Conservation (phyloP, 2,329 filamentous ascomycete genomes). For the Trichothecium roseum region DNA sequence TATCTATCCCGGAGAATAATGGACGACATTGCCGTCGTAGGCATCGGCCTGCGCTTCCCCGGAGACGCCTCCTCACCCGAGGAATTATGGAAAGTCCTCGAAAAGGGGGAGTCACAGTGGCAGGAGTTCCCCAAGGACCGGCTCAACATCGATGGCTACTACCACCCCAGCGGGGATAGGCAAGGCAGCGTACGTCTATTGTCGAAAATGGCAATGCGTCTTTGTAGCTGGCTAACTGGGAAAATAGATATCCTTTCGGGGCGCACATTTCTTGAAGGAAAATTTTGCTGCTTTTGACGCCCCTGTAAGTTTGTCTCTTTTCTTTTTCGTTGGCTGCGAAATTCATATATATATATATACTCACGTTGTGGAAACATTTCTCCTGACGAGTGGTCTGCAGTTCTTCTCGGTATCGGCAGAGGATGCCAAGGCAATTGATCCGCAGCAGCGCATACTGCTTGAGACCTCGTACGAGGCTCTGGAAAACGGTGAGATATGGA, state of each 20-base stretch:
- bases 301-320: slow-evolving; percentile 22
- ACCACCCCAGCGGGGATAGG: slow-evolving; percentile 38
- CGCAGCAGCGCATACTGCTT: slow-evolving; percentile 40
- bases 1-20: too few species aligned
- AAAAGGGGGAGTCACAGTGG: slow-evolving; percentile 33
- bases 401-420: slow-evolving; percentile 40
- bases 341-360: too few species aligned
- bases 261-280: slow-evolving; percentile 39
- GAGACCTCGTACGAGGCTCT: slow-evolving; percentile 40
- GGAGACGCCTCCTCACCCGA: slow-evolving; percentile 33
- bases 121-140: slow-evolving; percentile 35
- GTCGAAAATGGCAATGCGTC: slow-evolving; percentile 2
- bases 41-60: slow-evolving; percentile 40
- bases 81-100: slow-evolving; percentile 38
- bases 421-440: slow-evolving; percentile 42
- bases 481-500: slow-evolving; percentile 29
- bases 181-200: slow-evolving; percentile 32
- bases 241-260: slow-evolving; percentile 32
- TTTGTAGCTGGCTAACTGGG: slow-evolving; percentile 4
- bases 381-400: slow-evolving; percentile 15
- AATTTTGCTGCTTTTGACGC: slow-evolving; percentile 38
- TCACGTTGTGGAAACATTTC: too few species aligned
- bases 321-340: too few species aligned
- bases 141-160: slow-evolving; percentile 42
- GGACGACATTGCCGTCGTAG: slow-evolving; percentile 41